A percentile compares a stretch with the other conserved stretches of the same genome.
Conservation (phyloP, 768 basidiomycete species). For the Suillus clintonianus region DNA sequence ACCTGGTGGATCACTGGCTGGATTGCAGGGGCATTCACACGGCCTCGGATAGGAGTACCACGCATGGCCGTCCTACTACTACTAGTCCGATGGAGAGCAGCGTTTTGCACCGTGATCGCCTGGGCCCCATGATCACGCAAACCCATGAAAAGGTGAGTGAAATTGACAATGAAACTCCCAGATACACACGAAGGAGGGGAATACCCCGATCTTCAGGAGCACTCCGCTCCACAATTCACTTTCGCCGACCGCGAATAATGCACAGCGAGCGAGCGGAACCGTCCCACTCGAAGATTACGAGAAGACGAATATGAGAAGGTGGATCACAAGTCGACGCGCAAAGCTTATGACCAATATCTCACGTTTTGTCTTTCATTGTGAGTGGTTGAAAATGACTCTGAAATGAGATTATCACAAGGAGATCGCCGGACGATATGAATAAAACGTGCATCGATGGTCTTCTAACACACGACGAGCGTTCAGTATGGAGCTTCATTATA, state of each 20-base stretch:
- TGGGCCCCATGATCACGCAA: background rate
- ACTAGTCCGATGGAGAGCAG: background rate
- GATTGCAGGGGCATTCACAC: background rate
- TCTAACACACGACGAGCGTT: background rate
- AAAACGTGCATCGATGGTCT: conserved; percentile 1
- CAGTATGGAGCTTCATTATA: background rate
- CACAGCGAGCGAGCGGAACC: background rate
- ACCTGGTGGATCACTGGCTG: background rate
- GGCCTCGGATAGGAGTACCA: background rate
- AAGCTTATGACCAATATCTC: background rate
- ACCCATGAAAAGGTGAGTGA: background rate
- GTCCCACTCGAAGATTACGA: background rate
- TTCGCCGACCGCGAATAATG: background rate
- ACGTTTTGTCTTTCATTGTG: conserved; percentile 1
- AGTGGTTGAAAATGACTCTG: background rate
- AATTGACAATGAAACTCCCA: background rate
- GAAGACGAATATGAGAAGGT: background rate
- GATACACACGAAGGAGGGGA: background rate
- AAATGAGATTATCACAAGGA: conserved; percentile 1
- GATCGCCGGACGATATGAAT: conserved; percentile 1
- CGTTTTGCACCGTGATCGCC: background rate
- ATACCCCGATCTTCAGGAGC: background rate
- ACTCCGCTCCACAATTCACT: background rate
- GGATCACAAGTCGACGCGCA: background rate
- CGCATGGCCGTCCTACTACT: background rate